Evolutionary conservation across 2,329 filamentous ascomycete species (phyloP).

Genomic region (Tolypocladium inflatum): DNA sequence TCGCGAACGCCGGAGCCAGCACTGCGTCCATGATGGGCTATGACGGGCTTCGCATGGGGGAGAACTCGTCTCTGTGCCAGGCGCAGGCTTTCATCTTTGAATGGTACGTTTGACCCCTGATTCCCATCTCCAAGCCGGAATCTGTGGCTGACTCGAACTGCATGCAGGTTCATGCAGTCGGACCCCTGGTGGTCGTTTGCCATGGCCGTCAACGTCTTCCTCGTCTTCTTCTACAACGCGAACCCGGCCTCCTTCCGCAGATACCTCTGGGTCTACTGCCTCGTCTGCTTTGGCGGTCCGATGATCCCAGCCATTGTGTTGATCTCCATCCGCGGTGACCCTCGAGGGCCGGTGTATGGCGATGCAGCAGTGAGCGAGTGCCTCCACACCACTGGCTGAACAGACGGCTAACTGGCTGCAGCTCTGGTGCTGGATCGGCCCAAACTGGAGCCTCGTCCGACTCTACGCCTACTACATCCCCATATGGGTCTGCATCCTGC

Average conservation of each 20-base stretch:
- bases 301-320: constrained; percentile 57
- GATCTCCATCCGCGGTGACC: constrained; percentile 42
- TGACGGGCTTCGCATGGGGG: constrained; percentile 47
- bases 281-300: constrained; percentile 62
- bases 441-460: constrained; percentile 42
- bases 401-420: constrained; percentile 11
- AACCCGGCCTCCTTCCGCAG: constrained; percentile 55
- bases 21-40: constrained; percentile 63
- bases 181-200: constrained; percentile 70
- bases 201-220: constrained; percentile 74
- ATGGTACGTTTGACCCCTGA: constrained; percentile 40
- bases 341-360: constrained; percentile 37
- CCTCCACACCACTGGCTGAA: neutral
- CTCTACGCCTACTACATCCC: constrained; percentile 53
- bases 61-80: constrained; percentile 49
- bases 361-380: constrained; percentile 45
- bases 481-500: constrained; percentile 48
- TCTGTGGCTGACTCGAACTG: neutral
- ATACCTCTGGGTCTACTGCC: constrained; percentile 60
- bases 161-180: constrained; percentile 61
- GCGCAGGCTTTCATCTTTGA: constrained; percentile 53
- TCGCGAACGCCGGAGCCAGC: constrained; percentile 41
- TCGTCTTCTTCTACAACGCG: constrained; percentile 51
- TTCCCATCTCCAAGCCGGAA: neutral
- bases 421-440: constrained; percentile 53